Percentiles rank a stretch among this genome's conserved stretches.
Conservation (phyloP, 768 basidiomycete species). For the Auriscalpium vulgare region DNA sequence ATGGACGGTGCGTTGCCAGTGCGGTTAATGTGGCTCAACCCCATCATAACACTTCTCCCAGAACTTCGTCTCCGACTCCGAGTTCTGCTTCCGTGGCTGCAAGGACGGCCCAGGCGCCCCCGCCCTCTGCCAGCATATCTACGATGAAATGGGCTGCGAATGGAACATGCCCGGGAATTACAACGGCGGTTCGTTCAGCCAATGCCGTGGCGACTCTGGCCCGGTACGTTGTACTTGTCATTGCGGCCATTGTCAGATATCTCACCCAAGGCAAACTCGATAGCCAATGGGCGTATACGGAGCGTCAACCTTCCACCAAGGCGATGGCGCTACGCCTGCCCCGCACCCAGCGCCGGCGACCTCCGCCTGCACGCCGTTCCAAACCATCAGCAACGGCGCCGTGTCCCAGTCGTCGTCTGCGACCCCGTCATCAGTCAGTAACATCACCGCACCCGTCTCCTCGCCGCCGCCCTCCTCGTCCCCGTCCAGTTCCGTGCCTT, state of each 20-base stretch:
- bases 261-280: conserved; percentile 1
- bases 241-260: not conserved
- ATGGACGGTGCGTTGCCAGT: conserved; percentile 50
- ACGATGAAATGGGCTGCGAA: conserved; percentile 45
- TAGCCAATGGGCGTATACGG: conserved; percentile 64
- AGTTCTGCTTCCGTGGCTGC: conserved; percentile 72
- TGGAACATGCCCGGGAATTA: conserved; percentile 58
- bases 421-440: not conserved
- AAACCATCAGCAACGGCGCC: conserved; percentile 42
- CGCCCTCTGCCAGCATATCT: conserved; percentile 52
- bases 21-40: not conserved
- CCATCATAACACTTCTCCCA: conserved; percentile 18
- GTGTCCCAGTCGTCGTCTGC: conserved; percentile 1
- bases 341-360: conserved; percentile 52
- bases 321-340: conserved; percentile 43
- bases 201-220: conserved; percentile 44
- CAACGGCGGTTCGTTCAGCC: conserved; percentile 30
- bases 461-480: not conserved
- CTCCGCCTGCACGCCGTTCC: conserved; percentile 46
- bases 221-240: conserved; percentile 25
- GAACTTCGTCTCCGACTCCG: conserved; percentile 52
- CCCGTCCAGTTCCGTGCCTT: not conserved
- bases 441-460: not conserved
- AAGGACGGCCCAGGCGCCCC: conserved; percentile 44
- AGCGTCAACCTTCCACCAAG: conserved; percentile 59